Percentiles rank a stretch among this genome's conserved stretches.
phyloP scores from a whole-genome alignment of 2,329 filamentous ascomycete species.

The Myriosclerotinia curreyana region DNA sequence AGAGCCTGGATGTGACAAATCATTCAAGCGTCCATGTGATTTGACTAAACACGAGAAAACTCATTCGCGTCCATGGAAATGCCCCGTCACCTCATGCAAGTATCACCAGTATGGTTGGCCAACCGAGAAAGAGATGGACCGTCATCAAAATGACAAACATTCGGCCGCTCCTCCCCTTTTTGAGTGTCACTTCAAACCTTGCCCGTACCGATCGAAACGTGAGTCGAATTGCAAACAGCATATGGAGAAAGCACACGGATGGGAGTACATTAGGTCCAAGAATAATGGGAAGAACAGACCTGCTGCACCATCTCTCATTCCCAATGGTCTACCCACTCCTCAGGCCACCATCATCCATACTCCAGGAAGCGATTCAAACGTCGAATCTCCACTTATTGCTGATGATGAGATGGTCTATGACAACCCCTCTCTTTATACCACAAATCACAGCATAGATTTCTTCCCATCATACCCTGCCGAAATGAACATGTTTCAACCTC shows the following conservation, averaged over 20 bases:
- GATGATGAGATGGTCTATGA: slow-evolving; percentile 30
- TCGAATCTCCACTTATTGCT: slow-evolving; percentile 34
- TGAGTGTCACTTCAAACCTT: slow-evolving; percentile 77
- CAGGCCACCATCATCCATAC: slow-evolving; percentile 55
- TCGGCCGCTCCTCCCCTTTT: slow-evolving; percentile 75
- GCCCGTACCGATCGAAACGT: slow-evolving; percentile 91
- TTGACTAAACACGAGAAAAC: slow-evolving; percentile 87
- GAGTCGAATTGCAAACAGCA: slow-evolving; percentile 98
- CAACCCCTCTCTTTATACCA: slow-evolving; percentile 29
- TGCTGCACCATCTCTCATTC: slow-evolving; percentile 42
- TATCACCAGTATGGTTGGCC: slow-evolving; percentile 90
- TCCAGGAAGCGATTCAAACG: slow-evolving; percentile 50
- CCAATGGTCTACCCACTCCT: slow-evolving; percentile 54
- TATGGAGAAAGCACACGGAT: slow-evolving; percentile 95
- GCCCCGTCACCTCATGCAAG: slow-evolving; percentile 76
- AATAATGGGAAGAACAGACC: slow-evolving; percentile 68
- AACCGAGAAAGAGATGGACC: slow-evolving; percentile 95
- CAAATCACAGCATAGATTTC: slow-evolving; percentile 19
- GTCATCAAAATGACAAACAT: slow-evolving; percentile 96
- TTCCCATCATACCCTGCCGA: slow-evolving; percentile 24
- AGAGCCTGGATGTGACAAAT: slow-evolving; percentile 63
- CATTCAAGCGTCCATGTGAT: no score
- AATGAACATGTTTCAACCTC: slow-evolving; percentile 31
- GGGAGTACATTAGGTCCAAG: slow-evolving; percentile 89
- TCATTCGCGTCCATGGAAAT: slow-evolving; percentile 95